Conservation (phyloP, 2,329 filamentous ascomycete genomes). For the Paecilomyces fulvus region DNA sequence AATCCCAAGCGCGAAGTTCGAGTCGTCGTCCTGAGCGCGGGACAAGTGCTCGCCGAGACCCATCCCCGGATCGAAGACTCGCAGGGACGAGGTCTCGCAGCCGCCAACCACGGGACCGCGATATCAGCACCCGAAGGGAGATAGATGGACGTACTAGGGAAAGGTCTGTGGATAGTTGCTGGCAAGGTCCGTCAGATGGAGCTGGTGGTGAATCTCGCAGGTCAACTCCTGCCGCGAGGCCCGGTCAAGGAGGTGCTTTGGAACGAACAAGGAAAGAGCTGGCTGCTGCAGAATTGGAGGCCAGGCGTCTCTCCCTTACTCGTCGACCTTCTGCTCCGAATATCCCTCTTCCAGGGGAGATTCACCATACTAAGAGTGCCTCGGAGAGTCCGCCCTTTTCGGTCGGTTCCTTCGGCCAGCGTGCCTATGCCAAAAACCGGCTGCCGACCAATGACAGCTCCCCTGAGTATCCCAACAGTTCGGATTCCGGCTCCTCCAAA, state of each 20-base stretch:
- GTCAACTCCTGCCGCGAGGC: conserved; percentile 10
- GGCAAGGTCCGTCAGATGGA: conserved; percentile 1
- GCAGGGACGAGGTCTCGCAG: conserved; percentile 26
- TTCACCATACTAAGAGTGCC: conserved; percentile 32
- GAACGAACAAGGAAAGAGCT: conserved; percentile 64
- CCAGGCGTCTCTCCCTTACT: conserved; percentile 74
- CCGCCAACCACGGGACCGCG: conserved; percentile 11
- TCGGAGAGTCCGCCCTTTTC: conserved; percentile 37
- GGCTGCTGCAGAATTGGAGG: conserved; percentile 78
- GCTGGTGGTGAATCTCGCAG: conserved; percentile 16
- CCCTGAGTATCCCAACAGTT: conserved; percentile 30
- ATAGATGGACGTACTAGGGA: background rate
- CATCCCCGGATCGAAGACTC: conserved; percentile 39
- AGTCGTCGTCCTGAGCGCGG: conserved; percentile 41
- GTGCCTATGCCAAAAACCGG: conserved; percentile 21
- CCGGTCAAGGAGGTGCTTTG: conserved; percentile 38
- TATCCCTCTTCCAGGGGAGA: conserved; percentile 64
- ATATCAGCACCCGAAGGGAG: conserved; percentile 7
- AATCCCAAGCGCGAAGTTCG: conserved; percentile 43
- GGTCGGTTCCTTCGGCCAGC: conserved; percentile 23
- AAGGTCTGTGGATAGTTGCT: background rate
- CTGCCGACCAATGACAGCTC: conserved; percentile 28
- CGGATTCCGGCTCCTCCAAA: conserved; percentile 32
- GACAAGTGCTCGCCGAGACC: conserved; percentile 35
- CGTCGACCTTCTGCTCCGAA: conserved; percentile 69